A percentile compares a stretch with the other conserved stretches of the same genome.
These are phyloP conservation scores for Fusarium protoensiforme DNA, from an alignment of 2,329 filamentous ascomycete genomes.

Conservation along the genomic window DNA sequence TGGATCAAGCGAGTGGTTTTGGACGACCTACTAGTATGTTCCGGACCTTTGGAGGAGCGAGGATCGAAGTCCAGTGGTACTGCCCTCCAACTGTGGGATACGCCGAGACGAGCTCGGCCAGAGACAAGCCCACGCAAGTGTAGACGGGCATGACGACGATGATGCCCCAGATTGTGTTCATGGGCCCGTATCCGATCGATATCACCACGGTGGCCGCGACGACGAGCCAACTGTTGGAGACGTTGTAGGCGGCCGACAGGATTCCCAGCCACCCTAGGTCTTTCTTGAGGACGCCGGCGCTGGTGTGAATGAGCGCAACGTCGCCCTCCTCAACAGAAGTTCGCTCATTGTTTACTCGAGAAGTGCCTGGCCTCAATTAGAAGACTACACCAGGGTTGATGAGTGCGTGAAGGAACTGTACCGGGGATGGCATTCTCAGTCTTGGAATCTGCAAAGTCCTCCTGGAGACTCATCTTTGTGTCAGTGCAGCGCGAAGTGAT, in stretches of 20 bases:
- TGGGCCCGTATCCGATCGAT: constrained; percentile 23
- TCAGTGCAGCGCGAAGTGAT: too few species aligned
- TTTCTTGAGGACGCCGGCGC: not conserved
- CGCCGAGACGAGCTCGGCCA: constrained; percentile 50
- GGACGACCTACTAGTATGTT: too few species aligned
- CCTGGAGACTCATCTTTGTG: too few species aligned
- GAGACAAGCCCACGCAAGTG: constrained; percentile 37
- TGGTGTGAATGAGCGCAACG: too few species aligned
- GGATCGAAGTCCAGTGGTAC: constrained; percentile 34
- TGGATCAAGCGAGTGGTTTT: too few species aligned
- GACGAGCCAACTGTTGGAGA: constrained; percentile 42
- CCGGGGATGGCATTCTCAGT: too few species aligned
- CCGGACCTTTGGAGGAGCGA: not conserved
- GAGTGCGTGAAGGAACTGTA: too few species aligned
- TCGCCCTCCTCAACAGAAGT: too few species aligned
- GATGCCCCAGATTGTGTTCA: constrained; percentile 41
- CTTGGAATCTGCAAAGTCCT: too few species aligned
- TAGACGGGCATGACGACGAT: constrained; percentile 11
- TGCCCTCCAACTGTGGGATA: constrained; percentile 53
- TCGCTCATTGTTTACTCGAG: too few species aligned
- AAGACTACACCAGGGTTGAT: too few species aligned
- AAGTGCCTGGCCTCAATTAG: too few species aligned
- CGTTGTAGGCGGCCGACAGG: constrained; percentile 16
- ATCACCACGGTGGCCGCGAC: constrained; percentile 29
- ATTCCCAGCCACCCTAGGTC: not conserved